phyloP scores from a whole-genome alignment of 768 basidiomycete genomes.

The Serpula lacrymans region DNA sequence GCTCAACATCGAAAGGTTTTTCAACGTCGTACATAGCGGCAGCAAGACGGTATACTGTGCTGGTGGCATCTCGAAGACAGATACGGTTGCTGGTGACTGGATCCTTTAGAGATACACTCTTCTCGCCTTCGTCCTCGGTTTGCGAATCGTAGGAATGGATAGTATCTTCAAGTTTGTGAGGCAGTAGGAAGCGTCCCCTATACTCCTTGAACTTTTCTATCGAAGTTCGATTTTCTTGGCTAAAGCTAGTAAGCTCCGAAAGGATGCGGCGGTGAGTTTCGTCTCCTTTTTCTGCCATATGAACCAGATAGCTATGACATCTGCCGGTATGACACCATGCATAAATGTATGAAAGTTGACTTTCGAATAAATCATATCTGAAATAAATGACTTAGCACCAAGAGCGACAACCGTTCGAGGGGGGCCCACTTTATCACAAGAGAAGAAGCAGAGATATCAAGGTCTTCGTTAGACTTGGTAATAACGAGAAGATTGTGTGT shows the following conservation, averaged over 20 bases:
- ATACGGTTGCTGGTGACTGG: constrained; percentile 61
- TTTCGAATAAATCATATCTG: constrained; percentile 62
- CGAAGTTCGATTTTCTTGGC: constrained; percentile 46
- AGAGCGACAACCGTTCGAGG: not conserved
- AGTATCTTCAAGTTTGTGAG: constrained; percentile 42
- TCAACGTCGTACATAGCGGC: constrained; percentile 15
- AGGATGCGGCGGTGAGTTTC: constrained; percentile 52
- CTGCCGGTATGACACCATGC: constrained; percentile 46
- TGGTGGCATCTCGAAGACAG: constrained; percentile 53
- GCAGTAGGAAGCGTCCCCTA: constrained; percentile 33
- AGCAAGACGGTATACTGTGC: constrained; percentile 52
- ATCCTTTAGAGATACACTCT: constrained; percentile 30
- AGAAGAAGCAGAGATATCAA: constrained; percentile 54
- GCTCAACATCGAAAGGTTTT: constrained; percentile 7
- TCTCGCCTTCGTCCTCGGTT: constrained; percentile 45
- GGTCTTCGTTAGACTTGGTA: constrained; percentile 56
- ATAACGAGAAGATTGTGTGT: constrained; percentile 62
- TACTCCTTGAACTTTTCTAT: constrained; percentile 40
- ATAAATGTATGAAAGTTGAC: constrained; percentile 58
- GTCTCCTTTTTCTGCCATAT: constrained; percentile 61
- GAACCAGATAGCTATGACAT: constrained; percentile 50
- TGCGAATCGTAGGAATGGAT: constrained; percentile 45
- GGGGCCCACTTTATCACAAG: constrained; percentile 58
- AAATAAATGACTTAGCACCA: not conserved
- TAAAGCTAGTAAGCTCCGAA: constrained; percentile 37